phyloP scores from a whole-genome alignment of 1,284 basidiomycete species.

The Leccinum pachyderme region DNA sequence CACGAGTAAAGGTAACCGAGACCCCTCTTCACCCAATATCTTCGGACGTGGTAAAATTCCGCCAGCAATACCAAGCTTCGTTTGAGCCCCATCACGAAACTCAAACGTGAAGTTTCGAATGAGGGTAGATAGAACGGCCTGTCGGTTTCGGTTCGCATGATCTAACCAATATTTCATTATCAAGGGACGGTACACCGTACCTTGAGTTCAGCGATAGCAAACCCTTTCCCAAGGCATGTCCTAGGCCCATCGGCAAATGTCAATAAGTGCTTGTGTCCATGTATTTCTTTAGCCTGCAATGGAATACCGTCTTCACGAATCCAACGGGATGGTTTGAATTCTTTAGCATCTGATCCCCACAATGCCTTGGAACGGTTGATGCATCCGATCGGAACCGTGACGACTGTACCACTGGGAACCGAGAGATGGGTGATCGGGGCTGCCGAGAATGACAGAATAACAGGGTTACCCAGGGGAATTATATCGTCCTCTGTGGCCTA shows the following conservation, averaged over 20 bases:
- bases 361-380: constrained; percentile 49
- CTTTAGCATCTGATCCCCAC: constrained; percentile 42
- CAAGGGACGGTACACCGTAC: constrained; percentile 1
- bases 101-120: constrained; percentile 46
- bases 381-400: constrained; percentile 41
- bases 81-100: constrained; percentile 39
- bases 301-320: constrained; percentile 13
- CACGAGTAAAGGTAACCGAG: constrained; percentile 42
- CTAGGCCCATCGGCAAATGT: constrained; percentile 51
- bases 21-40: constrained; percentile 41
- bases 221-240: constrained; percentile 43
- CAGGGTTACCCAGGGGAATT: constrained; percentile 45
- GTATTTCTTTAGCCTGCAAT: constrained; percentile 34
- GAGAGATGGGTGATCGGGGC: constrained; percentile 36
- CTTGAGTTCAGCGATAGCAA: constrained; percentile 41
- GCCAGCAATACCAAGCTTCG: constrained; percentile 36
- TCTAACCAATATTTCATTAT: not conserved
- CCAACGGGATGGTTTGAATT: constrained; percentile 25
- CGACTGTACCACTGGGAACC: constrained; percentile 43
- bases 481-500: constrained; percentile 51
- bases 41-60: constrained; percentile 44
- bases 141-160: constrained; percentile 16
- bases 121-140: constrained; percentile 44
- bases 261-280: constrained; percentile 43
- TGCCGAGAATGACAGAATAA: constrained; percentile 34